Conservation (phyloP, 139 green algal genomes). For the Gonium pectorale region DNA sequence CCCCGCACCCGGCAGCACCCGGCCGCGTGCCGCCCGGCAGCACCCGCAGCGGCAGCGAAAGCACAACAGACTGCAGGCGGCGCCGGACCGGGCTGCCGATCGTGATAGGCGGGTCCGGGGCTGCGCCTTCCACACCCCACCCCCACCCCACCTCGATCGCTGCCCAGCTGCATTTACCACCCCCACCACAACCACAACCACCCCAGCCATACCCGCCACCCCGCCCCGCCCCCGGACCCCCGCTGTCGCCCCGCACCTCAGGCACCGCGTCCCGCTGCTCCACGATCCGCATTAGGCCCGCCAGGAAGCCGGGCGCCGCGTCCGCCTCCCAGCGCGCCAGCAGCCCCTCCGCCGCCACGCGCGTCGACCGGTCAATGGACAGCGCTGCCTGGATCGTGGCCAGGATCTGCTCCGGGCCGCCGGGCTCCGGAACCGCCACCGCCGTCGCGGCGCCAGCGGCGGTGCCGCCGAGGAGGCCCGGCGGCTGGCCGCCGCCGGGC, state of each 20-base stretch:
- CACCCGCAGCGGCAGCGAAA: too few species aligned
- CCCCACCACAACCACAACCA: background rate
- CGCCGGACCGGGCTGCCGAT: too few species aligned
- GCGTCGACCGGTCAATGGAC: conserved; percentile 47
- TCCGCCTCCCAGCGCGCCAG: conserved; percentile 77
- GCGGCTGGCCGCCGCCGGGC: too few species aligned
- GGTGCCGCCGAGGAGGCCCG: too few species aligned
- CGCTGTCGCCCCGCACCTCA: conserved; percentile 76
- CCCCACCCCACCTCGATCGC: background rate
- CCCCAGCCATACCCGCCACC: too few species aligned
- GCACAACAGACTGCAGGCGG: too few species aligned
- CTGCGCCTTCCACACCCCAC: too few species aligned
- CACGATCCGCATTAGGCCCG: conserved; percentile 74
- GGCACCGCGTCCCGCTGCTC: conserved; percentile 60
- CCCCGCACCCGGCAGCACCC: too few species aligned
- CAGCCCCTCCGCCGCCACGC: conserved; percentile 60
- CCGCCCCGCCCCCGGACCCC: background rate
- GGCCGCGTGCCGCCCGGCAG: too few species aligned
- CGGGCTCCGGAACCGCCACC: conserved; percentile 31
- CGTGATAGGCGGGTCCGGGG: too few species aligned
- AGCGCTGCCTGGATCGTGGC: conserved; percentile 50
- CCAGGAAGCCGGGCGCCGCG: conserved; percentile 76
- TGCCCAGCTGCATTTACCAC: background rate
- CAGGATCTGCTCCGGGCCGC: conserved; percentile 19
- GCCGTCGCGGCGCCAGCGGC: too few species aligned